Base-by-base conservation (phyloP, 2,329 filamentous ascomycete genomes). In the Elsinoe necatrix region DNA sequence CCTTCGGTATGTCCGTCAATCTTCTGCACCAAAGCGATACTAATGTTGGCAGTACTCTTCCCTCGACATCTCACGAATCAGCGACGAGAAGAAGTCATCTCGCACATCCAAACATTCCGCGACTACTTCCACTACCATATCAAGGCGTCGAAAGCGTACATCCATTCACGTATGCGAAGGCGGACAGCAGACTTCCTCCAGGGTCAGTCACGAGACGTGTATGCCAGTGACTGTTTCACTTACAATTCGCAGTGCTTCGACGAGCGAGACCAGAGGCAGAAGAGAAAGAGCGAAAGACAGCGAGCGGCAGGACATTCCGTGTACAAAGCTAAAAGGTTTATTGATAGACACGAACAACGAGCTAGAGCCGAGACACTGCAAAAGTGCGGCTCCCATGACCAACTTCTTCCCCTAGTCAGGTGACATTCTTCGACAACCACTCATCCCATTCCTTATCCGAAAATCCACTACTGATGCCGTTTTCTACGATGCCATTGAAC, bases 111-210 rank as follows among this genome's bases (percentile, higher is more conserved):
- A 75, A 99, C 93, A 12, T 98, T 98, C 87, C 88, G 93, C 63
- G 93, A 98, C 70, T 98, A 98, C 74, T 98, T 99, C 80, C 93
- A 99, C 73, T 99, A 99, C 73, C 93, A 98, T 74, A 98, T 98
- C 75, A 98, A 98, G 76, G 95, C 93, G 27, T 96, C 91, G 61
- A 98, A 98, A 79, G 93, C 95, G 55, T 98, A 96, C 69, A 98
- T 98, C 63, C 93, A 98, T 79, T 95, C 91, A 31, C 84, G 95
- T 67, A 98, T 98, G 93, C 85, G 93, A 70, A 89, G 92, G 77
- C 84, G 93, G 71, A 98, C 95, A 8, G 93, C 93, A 51, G 95
- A 98, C 72, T 98, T 98, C 77, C 83, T 98, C 58, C 95, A 98
- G 81, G 89, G 89, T 92, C 77, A 69, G 79, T 64, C 16, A 6